These are phyloP conservation scores for Leishmania gerbilli DNA, from an alignment of 208 protist species.

Conservation along the genomic window DNA sequence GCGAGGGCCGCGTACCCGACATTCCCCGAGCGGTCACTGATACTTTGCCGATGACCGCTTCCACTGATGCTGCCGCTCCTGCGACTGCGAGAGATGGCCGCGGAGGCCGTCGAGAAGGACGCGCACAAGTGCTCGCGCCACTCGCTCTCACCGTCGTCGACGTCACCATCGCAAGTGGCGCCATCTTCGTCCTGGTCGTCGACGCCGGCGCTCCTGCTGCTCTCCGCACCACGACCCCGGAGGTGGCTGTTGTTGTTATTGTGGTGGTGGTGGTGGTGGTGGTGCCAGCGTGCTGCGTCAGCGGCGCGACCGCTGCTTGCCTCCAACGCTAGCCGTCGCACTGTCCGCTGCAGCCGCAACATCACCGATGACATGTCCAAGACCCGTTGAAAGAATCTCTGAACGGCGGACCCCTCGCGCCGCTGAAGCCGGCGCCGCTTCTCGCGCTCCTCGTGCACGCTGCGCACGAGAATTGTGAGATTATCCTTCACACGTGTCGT, in stretches of 20 bases:
- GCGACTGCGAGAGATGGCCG: neutral
- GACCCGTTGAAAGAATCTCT: neutral
- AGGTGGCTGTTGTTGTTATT: neutral
- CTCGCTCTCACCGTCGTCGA: neutral
- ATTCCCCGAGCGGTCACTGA: neutral
- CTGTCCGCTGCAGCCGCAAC: neutral
- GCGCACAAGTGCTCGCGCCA: constrained; percentile 3
- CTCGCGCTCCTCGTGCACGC: constrained; percentile 9
- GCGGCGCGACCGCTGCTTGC: neutral
- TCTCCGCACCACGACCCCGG: neutral
- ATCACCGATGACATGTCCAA: neutral
- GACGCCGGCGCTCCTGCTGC: neutral
- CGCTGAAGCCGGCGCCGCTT: constrained; percentile 13
- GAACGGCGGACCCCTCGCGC: neutral
- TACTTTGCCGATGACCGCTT: neutral
- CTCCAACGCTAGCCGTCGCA: neutral
- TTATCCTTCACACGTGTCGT: neutral
- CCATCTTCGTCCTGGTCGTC: neutral
- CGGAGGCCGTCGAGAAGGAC: constrained; percentile 6
- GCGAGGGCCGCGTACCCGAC: constrained; percentile 3
- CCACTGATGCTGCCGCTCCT: neutral
- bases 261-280: neutral
- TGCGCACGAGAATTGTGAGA: neutral
- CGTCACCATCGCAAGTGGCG: neutral
- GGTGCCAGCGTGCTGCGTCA: neutral